phyloP scores from a whole-genome alignment of 805 yeast species.

The Grigorovia transvaalensis region DNA sequence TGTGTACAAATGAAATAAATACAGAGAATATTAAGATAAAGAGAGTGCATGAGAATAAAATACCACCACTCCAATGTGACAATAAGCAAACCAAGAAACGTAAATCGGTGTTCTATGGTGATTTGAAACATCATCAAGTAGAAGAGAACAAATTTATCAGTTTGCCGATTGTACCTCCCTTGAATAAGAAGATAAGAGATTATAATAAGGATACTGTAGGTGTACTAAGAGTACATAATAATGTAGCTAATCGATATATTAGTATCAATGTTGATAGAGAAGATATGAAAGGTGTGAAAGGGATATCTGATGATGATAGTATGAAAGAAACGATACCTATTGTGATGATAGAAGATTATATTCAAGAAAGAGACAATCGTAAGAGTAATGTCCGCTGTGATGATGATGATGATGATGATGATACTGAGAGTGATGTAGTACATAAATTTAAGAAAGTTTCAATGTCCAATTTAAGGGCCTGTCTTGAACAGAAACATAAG shows the following conservation, averaged over 20 bases:
- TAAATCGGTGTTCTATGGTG: conserved; percentile 12
- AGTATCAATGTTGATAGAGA: not conserved
- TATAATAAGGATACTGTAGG: not conserved
- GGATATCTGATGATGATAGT: not conserved
- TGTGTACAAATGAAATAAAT: too few relatives aligned
- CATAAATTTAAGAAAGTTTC: conserved; percentile 11
- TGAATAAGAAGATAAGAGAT: not conserved
- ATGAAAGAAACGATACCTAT: conserved; percentile 11
- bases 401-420: conserved; percentile 3
- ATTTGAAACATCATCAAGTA: conserved; percentile 18
- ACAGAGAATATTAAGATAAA: too few relatives aligned
- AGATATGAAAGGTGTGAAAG: not conserved
- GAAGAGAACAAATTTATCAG: conserved; percentile 23
- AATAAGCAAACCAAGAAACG: conserved; percentile 8
- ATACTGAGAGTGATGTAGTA: not conserved
- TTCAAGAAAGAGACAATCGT: conserved; percentile 1
- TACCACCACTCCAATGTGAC: not conserved
- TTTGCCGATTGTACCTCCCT: conserved; percentile 25
- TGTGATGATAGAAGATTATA: conserved; percentile 25
- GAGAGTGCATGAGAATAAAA: too few relatives aligned
- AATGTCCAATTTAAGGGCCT: conserved; percentile 20
- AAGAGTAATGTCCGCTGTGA: not conserved
- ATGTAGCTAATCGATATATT: conserved; percentile 7
- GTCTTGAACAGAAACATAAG: conserved; percentile 8
- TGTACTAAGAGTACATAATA: not conserved